Evolutionary conservation across 2,329 filamentous ascomycete genomes (phyloP), one percentile per base, ranked within the genome.

Genomic region (Parascedosporium putredinis): DNA sequence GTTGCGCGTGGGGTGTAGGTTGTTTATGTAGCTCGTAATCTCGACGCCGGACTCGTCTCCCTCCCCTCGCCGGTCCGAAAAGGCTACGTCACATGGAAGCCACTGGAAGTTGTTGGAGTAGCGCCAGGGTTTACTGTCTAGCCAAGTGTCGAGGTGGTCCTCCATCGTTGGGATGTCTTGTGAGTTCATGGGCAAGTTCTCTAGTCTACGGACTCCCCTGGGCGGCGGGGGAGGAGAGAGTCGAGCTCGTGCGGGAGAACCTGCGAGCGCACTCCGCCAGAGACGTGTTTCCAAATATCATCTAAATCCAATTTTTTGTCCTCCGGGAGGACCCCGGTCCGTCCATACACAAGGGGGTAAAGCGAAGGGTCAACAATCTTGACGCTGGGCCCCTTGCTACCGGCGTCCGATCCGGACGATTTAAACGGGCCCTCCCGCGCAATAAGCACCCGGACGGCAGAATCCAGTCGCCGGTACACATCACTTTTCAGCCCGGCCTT

Each of bases 281-380:
- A 31, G 7, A 31, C 12, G 27, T 31, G 27, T 31, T 47, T 18
- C 45, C 45, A 47, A 20, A 47, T 7, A 22, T 29, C 36, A 6
- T 47, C 18, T 29, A 31, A 20, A 18, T 47, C 45, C 8, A 33
- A 25, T 22, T 29, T 31, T 14, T 29, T 16, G 33, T 18, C 45
- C 3, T 47, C 45, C 16, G 45, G 45, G 22, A 47, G 45, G 16
- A 47, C 29, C 25, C 33, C n/a, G 4, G 45, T 47, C 9, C 24
- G 25, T 16, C 45, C 45, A 31, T 47, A 47, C 6, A 20, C 45
- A 18, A 47, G 45, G 25, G 45, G 45, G 45, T 34, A 47, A 29
- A 47, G 27, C 14, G 45, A 47, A 31, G 45, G 45, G 36, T 47
- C 45, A 20, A 47, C 29, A 18, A 47, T 47, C 16, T 47, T 34